A percentile compares a stretch with the other conserved stretches of the same genome.
Evolutionary conservation across 2,329 filamentous ascomycete genomes (phyloP).

Genomic region (Colletotrichum siamense): DNA sequence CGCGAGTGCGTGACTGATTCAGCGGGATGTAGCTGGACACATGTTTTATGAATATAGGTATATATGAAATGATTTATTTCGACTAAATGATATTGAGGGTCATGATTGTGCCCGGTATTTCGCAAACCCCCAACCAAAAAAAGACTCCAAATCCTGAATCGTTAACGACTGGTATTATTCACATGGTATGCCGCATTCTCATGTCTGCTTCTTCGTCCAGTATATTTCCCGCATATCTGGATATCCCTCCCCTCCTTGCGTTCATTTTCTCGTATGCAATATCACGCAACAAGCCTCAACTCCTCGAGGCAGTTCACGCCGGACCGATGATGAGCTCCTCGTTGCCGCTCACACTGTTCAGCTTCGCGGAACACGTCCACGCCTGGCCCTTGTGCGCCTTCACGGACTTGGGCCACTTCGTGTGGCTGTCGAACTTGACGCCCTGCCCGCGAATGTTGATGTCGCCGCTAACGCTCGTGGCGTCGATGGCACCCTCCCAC

Average conservation of each 20-base stretch:
- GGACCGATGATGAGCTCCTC: background rate
- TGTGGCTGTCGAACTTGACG: slow-evolving; percentile 40
- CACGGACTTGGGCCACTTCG: slow-evolving; percentile 38
- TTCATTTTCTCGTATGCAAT: background rate
- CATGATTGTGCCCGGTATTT: background rate
- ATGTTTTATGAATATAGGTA: background rate
- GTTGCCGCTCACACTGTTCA: background rate
- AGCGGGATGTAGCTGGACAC: background rate
- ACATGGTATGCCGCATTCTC: background rate
- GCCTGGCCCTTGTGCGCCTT: slow-evolving; percentile 30
- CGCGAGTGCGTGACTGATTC: background rate
- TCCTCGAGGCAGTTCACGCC: background rate
- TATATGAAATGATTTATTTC: background rate
- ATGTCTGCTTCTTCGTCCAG: background rate
- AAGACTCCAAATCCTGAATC: background rate
- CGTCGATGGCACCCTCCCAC: slow-evolving; percentile 54
- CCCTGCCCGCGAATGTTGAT: slow-evolving; percentile 47
- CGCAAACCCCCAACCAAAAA: background rate
- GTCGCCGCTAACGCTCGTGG: slow-evolving; percentile 44
- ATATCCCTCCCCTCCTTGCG: background rate
- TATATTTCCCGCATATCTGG: background rate
- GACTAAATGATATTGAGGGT: background rate
- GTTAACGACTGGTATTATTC: slow-evolving; percentile 13
- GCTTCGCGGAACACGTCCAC: background rate
- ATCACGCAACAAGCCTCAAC: background rate